Evolutionary conservation across 2,329 filamentous ascomycete species (phyloP), one percentile per base, ranked within the genome.

Genomic region (Moelleriella libera): DNA sequence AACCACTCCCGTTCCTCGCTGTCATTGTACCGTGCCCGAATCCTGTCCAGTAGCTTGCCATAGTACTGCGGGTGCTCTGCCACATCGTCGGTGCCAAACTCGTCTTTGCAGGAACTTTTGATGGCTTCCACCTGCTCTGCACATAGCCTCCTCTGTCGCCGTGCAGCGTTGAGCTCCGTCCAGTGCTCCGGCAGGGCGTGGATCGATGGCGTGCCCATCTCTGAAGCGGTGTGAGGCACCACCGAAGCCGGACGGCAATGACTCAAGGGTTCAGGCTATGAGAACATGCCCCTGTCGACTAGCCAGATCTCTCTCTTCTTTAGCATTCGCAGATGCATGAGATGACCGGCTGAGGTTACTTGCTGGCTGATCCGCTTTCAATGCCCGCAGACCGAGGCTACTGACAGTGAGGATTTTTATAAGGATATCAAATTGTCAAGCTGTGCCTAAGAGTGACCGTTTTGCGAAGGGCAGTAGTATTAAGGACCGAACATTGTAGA

Each of bases 1-100:
- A 78, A 77, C 76, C 76, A 79, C 55, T 75, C 71, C 21, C 54
- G 58, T 14, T 60, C 61, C 41, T 57, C 50, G 30, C 58, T 58
- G n/a, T 62, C 61, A 45, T 55, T 58, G 47, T 65, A 68, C 10
- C 65, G 55, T 41, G 53, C 52, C 21, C 63, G 60, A 56, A 78
- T 63, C 34, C 64, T 63, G 34, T 72, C 67, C 41, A 78, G 55
- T 5, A 74, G 58, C 47, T 69, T 64, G 21, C 59, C 58, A 59
- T 71, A 75, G 57, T 74, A 78, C 29, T 65, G 60, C 8, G 65
- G 54, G 54, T 74, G 78, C 43, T 74, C 65, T 6, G 64, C 52
- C 11, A 72, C 59, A 45, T 69, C 64, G 42, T 54, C 56, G 53
- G 69, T 68, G 41, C 59, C 61, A 51, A 72, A 72, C 12, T 68